These are phyloP conservation scores for Ophiostoma tasmaniense DNA, from an alignment of 2,329 filamentous ascomycete genomes.

Conservation along the genomic window DNA sequence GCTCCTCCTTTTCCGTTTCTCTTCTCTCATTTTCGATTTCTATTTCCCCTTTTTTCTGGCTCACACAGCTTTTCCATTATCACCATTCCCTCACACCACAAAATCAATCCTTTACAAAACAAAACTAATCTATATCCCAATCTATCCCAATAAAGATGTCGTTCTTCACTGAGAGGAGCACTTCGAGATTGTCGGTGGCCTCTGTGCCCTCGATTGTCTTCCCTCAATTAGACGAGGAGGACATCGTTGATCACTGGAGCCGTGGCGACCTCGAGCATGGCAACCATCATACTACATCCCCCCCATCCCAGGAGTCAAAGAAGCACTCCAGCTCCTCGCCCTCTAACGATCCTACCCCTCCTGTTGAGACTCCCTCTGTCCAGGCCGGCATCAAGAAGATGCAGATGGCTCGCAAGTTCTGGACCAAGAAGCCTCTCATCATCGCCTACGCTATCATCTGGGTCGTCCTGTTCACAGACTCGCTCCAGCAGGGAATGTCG, in stretches of 20 bases:
- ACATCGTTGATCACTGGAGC: neutral
- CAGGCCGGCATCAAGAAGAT: neutral
- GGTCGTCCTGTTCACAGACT: slow-evolving; percentile 23
- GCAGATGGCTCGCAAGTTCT: neutral
- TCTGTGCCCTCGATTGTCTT: neutral
- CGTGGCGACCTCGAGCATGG: neutral
- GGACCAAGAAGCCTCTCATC: neutral
- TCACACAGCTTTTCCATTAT: no score
- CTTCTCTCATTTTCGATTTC: no score
- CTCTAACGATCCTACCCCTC: neutral
- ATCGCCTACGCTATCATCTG: slow-evolving; percentile 14
- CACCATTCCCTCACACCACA: no score
- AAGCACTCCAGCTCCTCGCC: neutral
- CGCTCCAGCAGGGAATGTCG: slow-evolving; percentile 31
- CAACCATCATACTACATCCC: neutral
- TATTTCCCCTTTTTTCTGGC: no score
- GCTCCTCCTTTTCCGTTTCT: no score
- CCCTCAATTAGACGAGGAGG: neutral
- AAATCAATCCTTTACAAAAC: no score
- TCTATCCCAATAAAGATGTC: neutral
- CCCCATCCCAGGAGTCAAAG: neutral
- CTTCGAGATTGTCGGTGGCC: neutral
- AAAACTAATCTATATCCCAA: no score
- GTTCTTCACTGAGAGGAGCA: neutral
- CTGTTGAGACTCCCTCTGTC: neutral